Evolutionary conservation across 1,139 yeast species (phyloP), one percentile per base, ranked within the genome.

Genomic region (Arxiozyma bovina): DNA sequence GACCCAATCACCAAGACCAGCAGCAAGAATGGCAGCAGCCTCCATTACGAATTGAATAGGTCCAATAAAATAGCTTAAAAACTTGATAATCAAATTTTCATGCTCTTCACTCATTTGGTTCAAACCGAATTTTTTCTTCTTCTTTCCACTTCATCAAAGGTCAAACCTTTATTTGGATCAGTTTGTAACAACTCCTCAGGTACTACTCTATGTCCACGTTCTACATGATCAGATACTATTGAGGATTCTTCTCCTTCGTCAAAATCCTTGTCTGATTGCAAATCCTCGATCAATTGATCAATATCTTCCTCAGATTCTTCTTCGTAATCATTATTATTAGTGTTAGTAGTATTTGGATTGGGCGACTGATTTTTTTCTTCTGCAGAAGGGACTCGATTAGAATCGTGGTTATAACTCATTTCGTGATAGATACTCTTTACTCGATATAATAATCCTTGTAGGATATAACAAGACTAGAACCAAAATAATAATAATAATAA

Each of bases 11-110:
- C 87, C 91, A 70, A 90, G 81, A 84, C 96, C 97, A 63, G 96
- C 96, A 67, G 97, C 96, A 73, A 90, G 80, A 61, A 90, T 81
- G 66, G 97, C 96, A 70, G 97, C 97, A 72, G 95, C 89, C 77
- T 90, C 96, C 97, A 90, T 90, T 72, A 90, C 96, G 83, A 90
- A 90, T 78, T 90, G 97, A 74, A 90, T 89, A 62, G 97, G 97
- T 76, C 97, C 97, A 62, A 90, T 87, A 72, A 90, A 90, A 80
- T 88, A 90, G 87, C 83, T 82, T 70, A 86, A 71, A 72, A 90
- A 89, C 79, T 90, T 90, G 64, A 88, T 73, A 57, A 88, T 69
- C 74, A 87, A 63, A 77, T 86, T 87, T 76, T 87, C 96, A 68
- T 81, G 76, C 73, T 90, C 96, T 76, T 90, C 97, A 63, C 89